Evolutionary conservation across 2,329 filamentous ascomycete species (phyloP).

Genomic region (Cladosporium phlei): DNA sequence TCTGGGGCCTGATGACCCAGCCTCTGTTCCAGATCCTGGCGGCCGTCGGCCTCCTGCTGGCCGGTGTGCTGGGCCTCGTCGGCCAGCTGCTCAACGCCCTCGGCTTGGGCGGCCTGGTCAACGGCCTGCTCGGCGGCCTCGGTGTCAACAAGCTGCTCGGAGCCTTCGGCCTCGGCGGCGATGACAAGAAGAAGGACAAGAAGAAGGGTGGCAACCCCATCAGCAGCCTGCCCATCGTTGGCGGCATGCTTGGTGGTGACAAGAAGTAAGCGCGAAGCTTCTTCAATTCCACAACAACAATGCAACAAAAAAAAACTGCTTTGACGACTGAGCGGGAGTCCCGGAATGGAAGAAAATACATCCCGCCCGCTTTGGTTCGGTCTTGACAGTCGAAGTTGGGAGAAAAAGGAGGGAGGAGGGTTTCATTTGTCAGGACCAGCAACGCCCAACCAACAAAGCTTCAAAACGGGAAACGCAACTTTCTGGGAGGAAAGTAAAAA

Average conservation of each 20-base stretch:
- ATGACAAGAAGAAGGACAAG: constrained; percentile 47
- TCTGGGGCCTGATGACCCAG: constrained; percentile 78
- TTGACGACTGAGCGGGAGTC: too few relatives aligned
- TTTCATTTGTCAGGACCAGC: constrained; percentile 6
- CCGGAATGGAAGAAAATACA: too few relatives aligned
- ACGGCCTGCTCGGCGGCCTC: constrained; percentile 70
- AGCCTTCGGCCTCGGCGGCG: constrained; percentile 60
- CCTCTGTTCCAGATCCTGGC: constrained; percentile 90
- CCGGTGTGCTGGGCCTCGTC: constrained; percentile 78
- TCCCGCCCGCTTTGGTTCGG: neutral
- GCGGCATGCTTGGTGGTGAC: constrained; percentile 43
- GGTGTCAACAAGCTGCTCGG: constrained; percentile 72
- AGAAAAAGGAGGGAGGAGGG: constrained; percentile 5
- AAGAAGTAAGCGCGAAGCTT: constrained; percentile 26
- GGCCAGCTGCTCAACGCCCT: constrained; percentile 72
- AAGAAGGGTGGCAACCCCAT: constrained; percentile 28
- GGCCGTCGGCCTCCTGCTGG: constrained; percentile 76
- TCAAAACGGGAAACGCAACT: neutral
- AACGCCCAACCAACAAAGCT: too few relatives aligned
- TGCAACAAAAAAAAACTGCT: neutral
- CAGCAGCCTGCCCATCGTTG: constrained; percentile 42
- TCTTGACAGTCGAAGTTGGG: neutral
- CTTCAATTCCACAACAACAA: neutral
- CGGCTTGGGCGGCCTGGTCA: constrained; percentile 75
- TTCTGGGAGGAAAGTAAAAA: constrained; percentile 8